Percentiles rank a stretch among this genome's conserved stretches.
These are phyloP conservation scores for Pholiota molesta DNA, from an alignment of 768 basidiomycete genomes.

Conservation along the genomic window DNA sequence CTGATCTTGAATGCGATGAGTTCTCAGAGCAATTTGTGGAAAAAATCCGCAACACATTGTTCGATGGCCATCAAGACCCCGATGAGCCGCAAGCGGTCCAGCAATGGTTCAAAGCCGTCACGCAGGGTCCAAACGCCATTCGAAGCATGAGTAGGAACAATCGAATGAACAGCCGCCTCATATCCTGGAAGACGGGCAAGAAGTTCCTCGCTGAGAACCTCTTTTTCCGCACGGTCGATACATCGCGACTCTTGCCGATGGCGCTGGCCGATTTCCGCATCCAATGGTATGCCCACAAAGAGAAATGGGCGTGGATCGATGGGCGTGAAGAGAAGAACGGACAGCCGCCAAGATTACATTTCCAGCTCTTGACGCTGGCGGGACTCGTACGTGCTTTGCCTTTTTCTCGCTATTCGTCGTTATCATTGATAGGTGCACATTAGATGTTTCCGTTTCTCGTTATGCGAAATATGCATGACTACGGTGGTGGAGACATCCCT, in stretches of 20 bases:
- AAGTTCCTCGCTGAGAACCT: slow-evolving; percentile 20
- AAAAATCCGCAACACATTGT: slow-evolving; percentile 1
- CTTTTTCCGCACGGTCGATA: slow-evolving; percentile 27
- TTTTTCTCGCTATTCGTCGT: background rate
- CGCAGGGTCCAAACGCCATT: slow-evolving; percentile 13
- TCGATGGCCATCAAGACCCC: background rate
- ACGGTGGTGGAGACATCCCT: slow-evolving; percentile 29
- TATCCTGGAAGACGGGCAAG: slow-evolving; percentile 24
- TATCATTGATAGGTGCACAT: background rate
- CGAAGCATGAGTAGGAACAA: slow-evolving; percentile 6
- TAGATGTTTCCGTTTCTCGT: slow-evolving; percentile 27
- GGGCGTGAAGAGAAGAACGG: slow-evolving; percentile 3
- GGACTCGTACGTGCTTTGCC: slow-evolving; percentile 12
- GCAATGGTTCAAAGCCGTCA: slow-evolving; percentile 18
- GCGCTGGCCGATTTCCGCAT: slow-evolving; percentile 26
- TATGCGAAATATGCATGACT: slow-evolving; percentile 32
- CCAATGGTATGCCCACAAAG: slow-evolving; percentile 24
- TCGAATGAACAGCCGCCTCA: slow-evolving; percentile 15
- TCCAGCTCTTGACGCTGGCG: background rate
- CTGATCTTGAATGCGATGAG: slow-evolving; percentile 8
- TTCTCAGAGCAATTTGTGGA: slow-evolving; percentile 4
- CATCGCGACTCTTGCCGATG: slow-evolving; percentile 24
- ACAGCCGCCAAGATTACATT: background rate
- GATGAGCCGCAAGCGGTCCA: slow-evolving; percentile 1
- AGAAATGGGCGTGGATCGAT: slow-evolving; percentile 20